Evolutionary conservation across 352 stramenopile species (phyloP), one percentile per base, ranked within the genome.

Genomic region (Nothophytophthora sp.): DNA sequence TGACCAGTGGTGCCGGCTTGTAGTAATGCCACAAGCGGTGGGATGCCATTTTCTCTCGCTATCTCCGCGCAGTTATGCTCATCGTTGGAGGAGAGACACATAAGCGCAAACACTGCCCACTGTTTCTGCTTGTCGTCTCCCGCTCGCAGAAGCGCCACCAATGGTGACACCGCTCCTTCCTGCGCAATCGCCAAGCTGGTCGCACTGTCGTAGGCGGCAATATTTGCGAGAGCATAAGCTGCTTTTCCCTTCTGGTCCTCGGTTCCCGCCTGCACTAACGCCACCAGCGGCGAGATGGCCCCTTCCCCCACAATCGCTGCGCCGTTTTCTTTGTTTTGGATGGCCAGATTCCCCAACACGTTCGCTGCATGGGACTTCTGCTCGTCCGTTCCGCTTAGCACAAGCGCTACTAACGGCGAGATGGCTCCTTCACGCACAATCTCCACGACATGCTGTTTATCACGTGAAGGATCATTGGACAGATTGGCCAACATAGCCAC

Each of bases 361-460:
- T 49, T 46, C 9, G 35, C 43, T 32, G 42, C 43, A 16, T 39
- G 24, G 15, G 46, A 20, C 32, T 60, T 48, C 19, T 55, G 42
- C 5, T 27, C 23, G 19, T 38, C 29, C 5, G 43, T 55, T 18
- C 52, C 42, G 1, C 13, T 24, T 25, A 8, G n/a, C 4, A 41
- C 5, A 8, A 41, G 35, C 5, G 8, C 35, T 7, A 41, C 15
- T 27, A 41, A 19, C 5, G 35, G 15, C 15, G 35, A 19, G n/a
- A 41, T 41, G 3, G 34, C 40, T 5, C 33, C 40, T 12, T 49
- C 27, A 15, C 22, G 24, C 10, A 35, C 28, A 16, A 52, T 35
- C 6, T 23, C 24, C 8, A 18, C 22, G 9, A 40, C 27, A 27
- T 29, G 51, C 3, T 11, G n/a, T n/a, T n/a, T n/a, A n/a, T n/a